Conservation (phyloP, 805 yeast genomes). For the Candida caryicola region DNA sequence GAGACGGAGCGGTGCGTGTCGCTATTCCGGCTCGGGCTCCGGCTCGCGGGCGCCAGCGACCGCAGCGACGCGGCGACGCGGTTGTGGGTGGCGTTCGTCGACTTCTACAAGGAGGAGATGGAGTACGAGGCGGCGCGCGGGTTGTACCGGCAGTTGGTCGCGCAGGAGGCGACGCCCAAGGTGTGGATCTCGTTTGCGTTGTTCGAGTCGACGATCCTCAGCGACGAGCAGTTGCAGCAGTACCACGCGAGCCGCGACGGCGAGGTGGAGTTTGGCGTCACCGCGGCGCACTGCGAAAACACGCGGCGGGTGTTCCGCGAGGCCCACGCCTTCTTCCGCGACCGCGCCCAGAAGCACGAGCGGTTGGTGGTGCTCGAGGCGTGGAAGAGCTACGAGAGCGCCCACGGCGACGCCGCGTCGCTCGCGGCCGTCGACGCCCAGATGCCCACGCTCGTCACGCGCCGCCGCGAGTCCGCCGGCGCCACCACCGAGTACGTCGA, state of each 20-base stretch:
- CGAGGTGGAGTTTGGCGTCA: slow-evolving; percentile 51
- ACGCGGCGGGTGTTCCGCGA: slow-evolving; percentile 57
- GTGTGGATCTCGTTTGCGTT: slow-evolving; percentile 67
- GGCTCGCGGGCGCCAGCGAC: slow-evolving; percentile 19
- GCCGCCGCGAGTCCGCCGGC: slow-evolving; percentile 43
- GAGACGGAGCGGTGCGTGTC: slow-evolving; percentile 69
- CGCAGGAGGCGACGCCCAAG: slow-evolving; percentile 29
- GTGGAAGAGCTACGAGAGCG: slow-evolving; percentile 59
- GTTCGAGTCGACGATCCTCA: slow-evolving; percentile 67
- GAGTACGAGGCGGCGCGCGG: slow-evolving; percentile 55
- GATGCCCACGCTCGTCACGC: slow-evolving; percentile 53
- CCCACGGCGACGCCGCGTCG: slow-evolving; percentile 52
- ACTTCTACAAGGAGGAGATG: slow-evolving; percentile 58
- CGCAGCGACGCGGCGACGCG: slow-evolving; percentile 28
- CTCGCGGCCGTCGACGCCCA: slow-evolving; percentile 38
- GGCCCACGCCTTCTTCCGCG: slow-evolving; percentile 48
- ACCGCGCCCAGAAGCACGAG: slow-evolving; percentile 32
- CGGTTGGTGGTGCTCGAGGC: slow-evolving; percentile 58
- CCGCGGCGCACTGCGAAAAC: slow-evolving; percentile 47
- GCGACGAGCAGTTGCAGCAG: slow-evolving; percentile 40
- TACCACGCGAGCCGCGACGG: slow-evolving; percentile 43
- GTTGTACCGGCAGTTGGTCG: slow-evolving; percentile 43
- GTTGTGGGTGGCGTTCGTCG: slow-evolving; percentile 41
- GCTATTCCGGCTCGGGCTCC: slow-evolving; percentile 54
- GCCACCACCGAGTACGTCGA: slow-evolving; percentile 54